phyloP scores from a whole-genome alignment of 805 yeast species.

The Yarrowia sp. region DNA sequence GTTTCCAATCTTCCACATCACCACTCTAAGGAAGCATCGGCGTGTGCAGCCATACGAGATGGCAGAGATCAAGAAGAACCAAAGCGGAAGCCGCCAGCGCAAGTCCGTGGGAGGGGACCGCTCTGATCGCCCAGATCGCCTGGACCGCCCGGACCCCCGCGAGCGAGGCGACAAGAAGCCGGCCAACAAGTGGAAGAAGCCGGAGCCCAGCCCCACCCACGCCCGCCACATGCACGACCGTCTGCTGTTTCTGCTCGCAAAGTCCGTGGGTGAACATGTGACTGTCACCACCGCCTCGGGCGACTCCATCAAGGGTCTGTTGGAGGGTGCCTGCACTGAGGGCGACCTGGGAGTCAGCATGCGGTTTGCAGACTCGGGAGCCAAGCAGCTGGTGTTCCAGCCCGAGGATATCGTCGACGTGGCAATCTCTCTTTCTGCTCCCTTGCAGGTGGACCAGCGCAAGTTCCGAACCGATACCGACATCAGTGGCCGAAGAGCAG shows the following conservation, averaged over 20 bases:
- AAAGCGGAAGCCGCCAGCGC: constrained; percentile 39
- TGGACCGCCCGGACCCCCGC: constrained; percentile 38
- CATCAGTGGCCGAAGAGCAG: constrained; percentile 60
- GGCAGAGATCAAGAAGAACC: constrained; percentile 39
- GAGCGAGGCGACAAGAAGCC: constrained; percentile 32
- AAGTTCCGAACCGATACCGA: constrained; percentile 84
- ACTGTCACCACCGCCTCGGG: constrained; percentile 70
- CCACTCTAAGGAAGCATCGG: constrained; percentile 38
- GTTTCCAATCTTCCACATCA: constrained; percentile 39
- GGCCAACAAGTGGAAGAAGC: constrained; percentile 37
- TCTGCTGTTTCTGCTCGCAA: constrained; percentile 60
- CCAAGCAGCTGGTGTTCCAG: constrained; percentile 56
- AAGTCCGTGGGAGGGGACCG: constrained; percentile 39
- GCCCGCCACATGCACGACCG: constrained; percentile 60
- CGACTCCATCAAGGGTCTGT: constrained; percentile 62
- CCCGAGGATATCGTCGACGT: constrained; percentile 51
- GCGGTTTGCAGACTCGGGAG: constrained; percentile 56
- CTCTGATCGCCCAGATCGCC: constrained; percentile 36
- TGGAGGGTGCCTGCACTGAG: constrained; percentile 56
- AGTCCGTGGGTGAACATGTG: constrained; percentile 65
- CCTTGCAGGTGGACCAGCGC: constrained; percentile 28
- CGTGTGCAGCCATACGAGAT: constrained; percentile 38
- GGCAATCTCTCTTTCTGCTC: constrained; percentile 23
- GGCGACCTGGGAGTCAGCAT: constrained; percentile 65
- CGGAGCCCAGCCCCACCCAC: constrained; percentile 40